Conservation (phyloP, 805 yeast genomes). For the Scheffersomyces stipitis region DNA sequence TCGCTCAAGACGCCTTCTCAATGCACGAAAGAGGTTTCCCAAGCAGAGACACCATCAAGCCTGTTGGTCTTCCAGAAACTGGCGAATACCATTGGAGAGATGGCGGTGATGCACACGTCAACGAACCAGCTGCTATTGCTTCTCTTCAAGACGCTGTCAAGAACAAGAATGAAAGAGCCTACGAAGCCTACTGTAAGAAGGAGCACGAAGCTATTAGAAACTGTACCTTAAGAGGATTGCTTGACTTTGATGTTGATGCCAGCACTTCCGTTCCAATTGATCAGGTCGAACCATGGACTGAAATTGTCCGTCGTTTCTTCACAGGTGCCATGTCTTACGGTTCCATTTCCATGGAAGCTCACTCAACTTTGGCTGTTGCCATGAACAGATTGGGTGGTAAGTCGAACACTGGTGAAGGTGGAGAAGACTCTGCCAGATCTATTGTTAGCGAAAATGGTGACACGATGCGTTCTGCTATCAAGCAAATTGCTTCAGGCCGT, state of each 20-base stretch:
- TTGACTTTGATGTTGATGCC: constrained; percentile 80
- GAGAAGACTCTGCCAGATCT: constrained; percentile 94
- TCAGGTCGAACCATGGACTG: constrained; percentile 99
- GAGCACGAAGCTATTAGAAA: constrained; percentile 89
- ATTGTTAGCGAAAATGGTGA: constrained; percentile 81
- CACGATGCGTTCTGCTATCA: constrained; percentile 98
- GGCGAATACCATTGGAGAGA: constrained; percentile 99
- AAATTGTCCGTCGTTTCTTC: constrained; percentile 92
- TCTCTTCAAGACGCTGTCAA: constrained; percentile 97
- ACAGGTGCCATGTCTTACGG: constrained; percentile 99
- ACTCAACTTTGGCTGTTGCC: constrained; percentile 95
- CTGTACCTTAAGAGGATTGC: constrained; percentile 91
- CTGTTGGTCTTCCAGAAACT: constrained; percentile 80
- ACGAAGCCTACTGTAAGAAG: constrained; percentile 83
- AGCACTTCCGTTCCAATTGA: constrained; percentile 84
- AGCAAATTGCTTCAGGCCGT: constrained; percentile 97
- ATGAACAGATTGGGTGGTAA: constrained; percentile 98
- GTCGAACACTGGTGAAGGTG: constrained; percentile 99
- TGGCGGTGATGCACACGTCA: constrained; percentile 94
- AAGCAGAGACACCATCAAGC: constrained; percentile 64
- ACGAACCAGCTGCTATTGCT: constrained; percentile 94
- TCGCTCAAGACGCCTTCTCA: constrained; percentile 95
- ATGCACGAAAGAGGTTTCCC: constrained; percentile 94
- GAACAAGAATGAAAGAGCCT: constrained; percentile 91
- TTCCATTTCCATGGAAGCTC: constrained; percentile 97